A percentile compares a stretch with the other conserved stretches of the same genome.
phyloP scores from a whole-genome alignment of 1,284 basidiomycete species.

The Pseudozyma tsukubaensis region DNA sequence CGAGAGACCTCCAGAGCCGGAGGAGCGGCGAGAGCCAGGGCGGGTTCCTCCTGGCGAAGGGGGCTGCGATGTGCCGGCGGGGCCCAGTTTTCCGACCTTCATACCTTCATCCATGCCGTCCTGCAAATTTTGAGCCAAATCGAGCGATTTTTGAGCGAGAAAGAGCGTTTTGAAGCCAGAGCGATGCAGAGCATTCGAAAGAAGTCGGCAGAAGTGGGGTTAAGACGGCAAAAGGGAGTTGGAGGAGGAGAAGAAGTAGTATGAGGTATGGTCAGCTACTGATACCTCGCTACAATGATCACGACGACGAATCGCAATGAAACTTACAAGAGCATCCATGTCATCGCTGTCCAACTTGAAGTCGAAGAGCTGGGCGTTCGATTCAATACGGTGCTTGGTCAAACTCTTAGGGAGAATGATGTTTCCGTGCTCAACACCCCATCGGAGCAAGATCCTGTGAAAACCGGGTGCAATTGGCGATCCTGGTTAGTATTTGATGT shows the following conservation, averaged over 20 bases:
- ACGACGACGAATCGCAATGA: not conserved
- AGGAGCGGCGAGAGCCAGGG: conserved; percentile 62
- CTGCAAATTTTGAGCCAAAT: not conserved
- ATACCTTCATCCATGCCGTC: conserved; percentile 33
- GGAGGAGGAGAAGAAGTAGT: conserved; percentile 2
- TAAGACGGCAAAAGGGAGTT: not conserved
- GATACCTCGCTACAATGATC: not conserved
- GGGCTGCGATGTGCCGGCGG: conserved; percentile 63
- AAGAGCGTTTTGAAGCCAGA: not conserved
- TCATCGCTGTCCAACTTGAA: conserved; percentile 65
- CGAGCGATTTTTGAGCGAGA: conserved; percentile 7
- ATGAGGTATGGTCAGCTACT: not conserved
- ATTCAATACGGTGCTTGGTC: conserved; percentile 65
- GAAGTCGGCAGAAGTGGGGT: not conserved
- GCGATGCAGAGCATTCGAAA: not conserved
- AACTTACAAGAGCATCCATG: conserved; percentile 55
- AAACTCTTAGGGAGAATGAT: conserved; percentile 66
- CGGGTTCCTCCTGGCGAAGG: conserved; percentile 57
- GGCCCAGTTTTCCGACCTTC: conserved; percentile 66
- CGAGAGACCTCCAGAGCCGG: conserved; percentile 59
- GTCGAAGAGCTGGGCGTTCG: conserved; percentile 66
- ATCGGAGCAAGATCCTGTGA: conserved; percentile 48
- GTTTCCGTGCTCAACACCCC: conserved; percentile 63
- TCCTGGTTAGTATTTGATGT: conserved; percentile 1
- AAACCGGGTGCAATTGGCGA: not conserved